These are phyloP conservation scores for Suillus subaureus DNA, from an alignment of 768 basidiomycete genomes.

Conservation along the genomic window DNA sequence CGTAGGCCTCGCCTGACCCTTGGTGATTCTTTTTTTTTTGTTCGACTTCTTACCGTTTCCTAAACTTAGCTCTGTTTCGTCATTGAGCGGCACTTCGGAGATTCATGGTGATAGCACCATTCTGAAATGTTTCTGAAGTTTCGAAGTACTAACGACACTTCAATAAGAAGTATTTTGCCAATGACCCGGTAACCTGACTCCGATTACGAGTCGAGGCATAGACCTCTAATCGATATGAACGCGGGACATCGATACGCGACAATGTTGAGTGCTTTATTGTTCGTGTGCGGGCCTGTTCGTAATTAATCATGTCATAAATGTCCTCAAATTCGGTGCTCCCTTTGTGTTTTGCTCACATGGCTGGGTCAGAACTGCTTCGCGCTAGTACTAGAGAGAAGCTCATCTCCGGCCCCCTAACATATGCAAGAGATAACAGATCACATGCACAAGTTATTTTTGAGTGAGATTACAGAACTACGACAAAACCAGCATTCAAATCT, in stretches of 20 bases:
- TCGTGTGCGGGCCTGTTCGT: neutral
- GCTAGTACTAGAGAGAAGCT: neutral
- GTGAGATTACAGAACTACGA: neutral
- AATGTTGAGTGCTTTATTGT: neutral
- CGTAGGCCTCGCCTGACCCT: too few relatives aligned
- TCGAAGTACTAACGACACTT: neutral
- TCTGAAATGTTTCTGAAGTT: neutral
- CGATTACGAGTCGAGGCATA: neutral
- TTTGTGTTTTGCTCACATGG: neutral
- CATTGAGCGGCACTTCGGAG: neutral
- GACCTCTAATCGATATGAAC: conserved; percentile 27
- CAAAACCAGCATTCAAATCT: neutral
- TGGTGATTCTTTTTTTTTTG: too few relatives aligned
- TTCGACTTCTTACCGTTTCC: neutral
- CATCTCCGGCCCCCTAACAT: neutral
- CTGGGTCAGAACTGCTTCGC: neutral
- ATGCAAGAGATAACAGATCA: neutral
- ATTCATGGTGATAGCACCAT: neutral
- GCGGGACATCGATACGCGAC: conserved; percentile 27
- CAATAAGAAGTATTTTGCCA: neutral
- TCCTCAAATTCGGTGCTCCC: neutral
- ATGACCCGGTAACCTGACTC: neutral
- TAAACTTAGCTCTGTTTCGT: neutral
- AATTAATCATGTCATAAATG: neutral
- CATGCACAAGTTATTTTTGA: neutral